Evolutionary conservation across 2,329 filamentous ascomycete genomes (phyloP), one percentile per base, ranked within the genome.

Genomic region (Colletotrichum phormii): DNA sequence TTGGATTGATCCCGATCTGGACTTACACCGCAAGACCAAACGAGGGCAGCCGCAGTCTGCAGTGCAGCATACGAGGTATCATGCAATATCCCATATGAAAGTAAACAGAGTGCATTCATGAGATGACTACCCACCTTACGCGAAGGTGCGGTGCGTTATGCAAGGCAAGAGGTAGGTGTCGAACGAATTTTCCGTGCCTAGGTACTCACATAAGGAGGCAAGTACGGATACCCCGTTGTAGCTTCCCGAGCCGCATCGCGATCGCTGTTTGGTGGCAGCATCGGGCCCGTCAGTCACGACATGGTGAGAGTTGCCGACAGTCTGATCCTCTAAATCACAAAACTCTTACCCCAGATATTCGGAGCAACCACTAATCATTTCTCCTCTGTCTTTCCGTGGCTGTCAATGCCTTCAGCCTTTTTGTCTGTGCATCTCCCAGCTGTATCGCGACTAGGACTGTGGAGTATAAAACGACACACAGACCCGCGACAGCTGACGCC

Each of bases 221-320:
- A n/a, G 46, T 22, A n/a, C 60, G 60, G 49, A 64, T 54, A 12
- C 24, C 49, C 42, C 42, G 12, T 51, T 46, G 65, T 42, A 46
- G 53, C 53, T 31, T 68, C 51, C 58, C 69, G 64, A 4, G 31
- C 60, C 29, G 54, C 26, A 26, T 69, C 46, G 9, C 70, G 42
- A 72, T 72, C 53, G 70, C 55, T 60, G 54, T 69, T 59, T 60
- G 54, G 51, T 42, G 11, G 37, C n/a, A 64, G n/a, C 65, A 64
- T 72, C 70, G 42, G 65, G 59, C 59, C 18, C 8, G 42, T 26
- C 37, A 58, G 18, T 29, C 54, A 49, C 18, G 29, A 33, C 29
- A 22, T n/a, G 15, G 33, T 24, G 9, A 4, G 13, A 33, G 42
- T 22, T 49, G 42, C 42, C 7, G 18, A 49, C 18, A 49, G 8